These are phyloP conservation scores for Ensete ventricosum DNA, from an alignment of 176 grass and related monocot genomes.

Conservation along the genomic window DNA sequence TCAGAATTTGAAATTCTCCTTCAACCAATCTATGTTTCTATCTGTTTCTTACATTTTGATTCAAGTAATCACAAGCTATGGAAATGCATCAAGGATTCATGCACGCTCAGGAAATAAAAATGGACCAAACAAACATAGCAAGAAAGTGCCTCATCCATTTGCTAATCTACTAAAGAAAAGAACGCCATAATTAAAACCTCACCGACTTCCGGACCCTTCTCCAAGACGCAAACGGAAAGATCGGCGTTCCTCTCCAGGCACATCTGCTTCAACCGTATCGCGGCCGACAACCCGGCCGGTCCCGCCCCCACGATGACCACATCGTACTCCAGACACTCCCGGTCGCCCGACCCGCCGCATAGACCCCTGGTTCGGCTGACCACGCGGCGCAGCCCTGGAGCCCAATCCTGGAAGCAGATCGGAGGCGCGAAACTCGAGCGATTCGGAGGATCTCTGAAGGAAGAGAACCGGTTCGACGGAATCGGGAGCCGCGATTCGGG, in stretches of 20 bases:
- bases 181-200: conserved; percentile 1
- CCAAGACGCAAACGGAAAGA: conserved; percentile 79
- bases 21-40: too few relatives aligned
- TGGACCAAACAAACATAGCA: not conserved
- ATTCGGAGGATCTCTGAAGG: not conserved
- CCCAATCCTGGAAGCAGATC: not conserved
- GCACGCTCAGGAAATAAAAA: not conserved
- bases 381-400: not conserved
- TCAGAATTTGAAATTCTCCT: too few relatives aligned
- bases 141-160: not conserved
- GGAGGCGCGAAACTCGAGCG: not conserved
- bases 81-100: too few relatives aligned
- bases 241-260: conserved; percentile 63
- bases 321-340: conserved; percentile 75
- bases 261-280: conserved; percentile 81
- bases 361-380: conserved; percentile 26
- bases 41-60: too few relatives aligned
- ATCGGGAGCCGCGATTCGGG: not conserved
- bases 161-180: not conserved
- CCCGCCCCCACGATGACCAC: conserved; percentile 78
- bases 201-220: conserved; percentile 94
- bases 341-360: conserved; percentile 21
- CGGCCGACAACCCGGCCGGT: conserved; percentile 73
- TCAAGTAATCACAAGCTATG: too few relatives aligned
- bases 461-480: not conserved